Percentiles rank a stretch among this genome's conserved stretches.
phyloP scores from a whole-genome alignment of 306 rosid genomes.

The Abrus precatorius region DNA sequence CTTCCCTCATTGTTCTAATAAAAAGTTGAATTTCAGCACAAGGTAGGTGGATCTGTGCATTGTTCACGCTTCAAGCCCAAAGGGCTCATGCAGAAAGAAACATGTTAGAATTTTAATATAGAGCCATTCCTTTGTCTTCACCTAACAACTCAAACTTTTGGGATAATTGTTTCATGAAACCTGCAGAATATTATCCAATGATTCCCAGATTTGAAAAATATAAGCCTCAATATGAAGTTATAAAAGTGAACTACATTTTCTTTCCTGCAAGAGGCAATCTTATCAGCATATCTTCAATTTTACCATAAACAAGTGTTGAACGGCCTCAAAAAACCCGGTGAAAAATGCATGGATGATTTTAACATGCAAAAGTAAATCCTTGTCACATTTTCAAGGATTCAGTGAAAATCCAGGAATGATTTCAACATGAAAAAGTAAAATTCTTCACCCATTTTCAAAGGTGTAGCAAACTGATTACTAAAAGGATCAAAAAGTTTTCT shows the following conservation, averaged over 20 bases:
- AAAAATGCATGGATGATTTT: not conserved
- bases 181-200: not conserved
- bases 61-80: not conserved
- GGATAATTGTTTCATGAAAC: not conserved
- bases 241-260: not conserved
- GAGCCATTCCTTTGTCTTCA: not conserved
- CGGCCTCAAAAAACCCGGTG: not conserved
- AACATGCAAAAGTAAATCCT: not conserved
- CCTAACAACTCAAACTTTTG: not conserved
- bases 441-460: not conserved
- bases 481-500: not conserved
- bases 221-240: not conserved
- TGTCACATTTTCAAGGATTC: not conserved
- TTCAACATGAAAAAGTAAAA: not conserved
- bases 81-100: not conserved
- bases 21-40: too few relatives aligned
- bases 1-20: too few relatives aligned
- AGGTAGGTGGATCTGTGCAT: not conserved
- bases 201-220: not conserved
- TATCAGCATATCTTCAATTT: conserved; percentile 28
- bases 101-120: not conserved
- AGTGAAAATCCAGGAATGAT: not conserved
- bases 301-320: not conserved
- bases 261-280: not conserved
- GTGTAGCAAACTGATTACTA: not conserved